These are phyloP conservation scores for Diutina rugosa DNA, from an alignment of 1,139 yeast genomes.

Conservation along the genomic window DNA sequence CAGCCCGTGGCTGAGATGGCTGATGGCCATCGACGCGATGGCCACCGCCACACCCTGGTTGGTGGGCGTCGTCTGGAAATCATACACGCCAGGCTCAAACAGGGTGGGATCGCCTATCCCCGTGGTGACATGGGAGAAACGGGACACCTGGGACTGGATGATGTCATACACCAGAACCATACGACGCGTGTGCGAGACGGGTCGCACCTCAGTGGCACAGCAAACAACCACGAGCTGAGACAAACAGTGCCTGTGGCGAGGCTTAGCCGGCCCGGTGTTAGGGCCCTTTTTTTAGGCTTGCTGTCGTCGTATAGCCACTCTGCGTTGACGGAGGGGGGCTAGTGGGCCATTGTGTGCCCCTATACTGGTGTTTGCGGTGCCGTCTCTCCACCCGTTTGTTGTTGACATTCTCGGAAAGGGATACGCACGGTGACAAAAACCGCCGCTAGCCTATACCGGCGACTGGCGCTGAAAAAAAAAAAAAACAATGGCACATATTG, in stretches of 20 bases:
- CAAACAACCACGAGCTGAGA: neutral
- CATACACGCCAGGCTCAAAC: neutral
- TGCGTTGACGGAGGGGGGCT: neutral
- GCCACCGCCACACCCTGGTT: neutral
- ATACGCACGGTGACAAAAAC: neutral
- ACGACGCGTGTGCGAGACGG: neutral
- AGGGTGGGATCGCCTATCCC: neutral
- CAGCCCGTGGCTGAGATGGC: neutral
- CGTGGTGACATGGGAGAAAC: neutral
- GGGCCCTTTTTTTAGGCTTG: neutral
- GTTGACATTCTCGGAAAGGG: neutral
- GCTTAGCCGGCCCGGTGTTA: neutral
- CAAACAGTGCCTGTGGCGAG: neutral
- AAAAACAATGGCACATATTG: too few species aligned
- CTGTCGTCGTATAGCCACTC: neutral
- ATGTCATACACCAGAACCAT: neutral
- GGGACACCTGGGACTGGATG: neutral
- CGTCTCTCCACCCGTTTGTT: neutral
- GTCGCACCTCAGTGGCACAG: neutral
- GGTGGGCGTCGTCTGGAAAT: neutral
- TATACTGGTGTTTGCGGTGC: too few species aligned
- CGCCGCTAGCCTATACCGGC: neutral
- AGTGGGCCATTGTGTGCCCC: too few species aligned
- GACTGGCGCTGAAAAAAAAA: too few species aligned
- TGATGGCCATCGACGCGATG: neutral